Percentiles rank a stretch among this genome's conserved stretches.
These are phyloP conservation scores for Pythium scleroteichum DNA, from an alignment of 352 stramenopile genomes.

Conservation along the genomic window DNA sequence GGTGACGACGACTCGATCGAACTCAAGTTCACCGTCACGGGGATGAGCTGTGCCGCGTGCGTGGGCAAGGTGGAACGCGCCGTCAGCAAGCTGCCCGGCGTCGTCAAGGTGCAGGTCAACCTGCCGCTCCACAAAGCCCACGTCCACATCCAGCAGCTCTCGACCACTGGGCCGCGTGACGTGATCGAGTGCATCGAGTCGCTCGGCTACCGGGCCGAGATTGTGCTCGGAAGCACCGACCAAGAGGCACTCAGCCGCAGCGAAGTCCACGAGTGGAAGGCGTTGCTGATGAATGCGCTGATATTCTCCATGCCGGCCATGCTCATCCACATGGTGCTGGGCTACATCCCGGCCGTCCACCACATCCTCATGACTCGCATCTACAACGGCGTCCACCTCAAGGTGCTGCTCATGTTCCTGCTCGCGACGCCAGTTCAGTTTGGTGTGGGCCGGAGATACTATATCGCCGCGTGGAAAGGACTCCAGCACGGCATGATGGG, in stretches of 20 bases:
- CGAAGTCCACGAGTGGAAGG: slow-evolving; percentile 77
- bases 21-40: slow-evolving; percentile 74
- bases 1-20: slow-evolving; percentile 79
- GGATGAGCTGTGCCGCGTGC: slow-evolving; percentile 65
- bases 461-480: slow-evolving; percentile 81
- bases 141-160: slow-evolving; percentile 81
- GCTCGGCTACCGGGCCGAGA: slow-evolving; percentile 61
- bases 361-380: slow-evolving; percentile 73
- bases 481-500: slow-evolving; percentile 84
- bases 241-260: slow-evolving; percentile 65
- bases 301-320: slow-evolving; percentile 84
- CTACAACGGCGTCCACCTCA: slow-evolving; percentile 76
- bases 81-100: slow-evolving; percentile 64
- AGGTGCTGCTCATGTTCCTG: slow-evolving; percentile 84
- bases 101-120: slow-evolving; percentile 72
- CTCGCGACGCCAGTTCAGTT: slow-evolving; percentile 86
- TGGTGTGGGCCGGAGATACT: slow-evolving; percentile 74
- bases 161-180: slow-evolving; percentile 66
- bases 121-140: slow-evolving; percentile 64
- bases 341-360: slow-evolving; percentile 70
- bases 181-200: slow-evolving; percentile 70
- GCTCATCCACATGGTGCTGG: slow-evolving; percentile 88
- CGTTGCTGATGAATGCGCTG: slow-evolving; percentile 69
- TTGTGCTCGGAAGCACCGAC: slow-evolving; percentile 55
- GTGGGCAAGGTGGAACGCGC: slow-evolving; percentile 68